Conservation (phyloP, 2,329 filamentous ascomycete species). For the Neopestalotiopsis sp. region DNA sequence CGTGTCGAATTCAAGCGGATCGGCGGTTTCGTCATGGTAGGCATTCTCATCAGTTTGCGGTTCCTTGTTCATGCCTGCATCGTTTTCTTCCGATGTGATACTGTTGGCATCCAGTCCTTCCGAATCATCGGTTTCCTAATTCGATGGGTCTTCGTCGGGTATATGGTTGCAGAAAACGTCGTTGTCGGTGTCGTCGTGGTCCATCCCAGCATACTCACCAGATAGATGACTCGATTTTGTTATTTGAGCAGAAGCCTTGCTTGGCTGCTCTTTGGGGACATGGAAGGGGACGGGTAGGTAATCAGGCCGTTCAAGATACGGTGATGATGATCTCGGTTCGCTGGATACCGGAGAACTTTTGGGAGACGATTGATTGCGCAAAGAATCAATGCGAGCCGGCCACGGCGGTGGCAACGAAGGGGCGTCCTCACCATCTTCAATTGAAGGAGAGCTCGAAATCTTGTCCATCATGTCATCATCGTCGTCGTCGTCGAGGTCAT, state of each 20-base stretch:
- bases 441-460: slow-evolving; percentile 97
- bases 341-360: slow-evolving; percentile 35
- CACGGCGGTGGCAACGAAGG: slow-evolving; percentile 42
- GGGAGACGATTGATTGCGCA: slow-evolving; percentile 37
- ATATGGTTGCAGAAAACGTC: slow-evolving; percentile 21
- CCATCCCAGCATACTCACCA: slow-evolving; percentile 49
- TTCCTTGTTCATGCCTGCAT: neutral
- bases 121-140: slow-evolving; percentile 20
- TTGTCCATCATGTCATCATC: slow-evolving; percentile 97
- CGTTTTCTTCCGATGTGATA: neutral
- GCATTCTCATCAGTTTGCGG: neutral
- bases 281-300: slow-evolving; percentile 33
- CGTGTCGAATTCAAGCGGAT: slow-evolving; percentile 10
- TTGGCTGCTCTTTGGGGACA: slow-evolving; percentile 32
- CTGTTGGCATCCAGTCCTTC: neutral
- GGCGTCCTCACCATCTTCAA: slow-evolving; percentile 93
- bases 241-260: slow-evolving; percentile 37
- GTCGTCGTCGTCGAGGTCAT: slow-evolving; percentile 80
- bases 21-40: neutral
- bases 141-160: slow-evolving; percentile 22
- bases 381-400: slow-evolving; percentile 51
- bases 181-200: slow-evolving; percentile 23
- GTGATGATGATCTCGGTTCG: slow-evolving; percentile 46
- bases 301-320: slow-evolving; percentile 45
- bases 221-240: slow-evolving; percentile 48